These are phyloP conservation scores for Gonium pectorale DNA, from an alignment of 139 green algal genomes.

Conservation along the genomic window DNA sequence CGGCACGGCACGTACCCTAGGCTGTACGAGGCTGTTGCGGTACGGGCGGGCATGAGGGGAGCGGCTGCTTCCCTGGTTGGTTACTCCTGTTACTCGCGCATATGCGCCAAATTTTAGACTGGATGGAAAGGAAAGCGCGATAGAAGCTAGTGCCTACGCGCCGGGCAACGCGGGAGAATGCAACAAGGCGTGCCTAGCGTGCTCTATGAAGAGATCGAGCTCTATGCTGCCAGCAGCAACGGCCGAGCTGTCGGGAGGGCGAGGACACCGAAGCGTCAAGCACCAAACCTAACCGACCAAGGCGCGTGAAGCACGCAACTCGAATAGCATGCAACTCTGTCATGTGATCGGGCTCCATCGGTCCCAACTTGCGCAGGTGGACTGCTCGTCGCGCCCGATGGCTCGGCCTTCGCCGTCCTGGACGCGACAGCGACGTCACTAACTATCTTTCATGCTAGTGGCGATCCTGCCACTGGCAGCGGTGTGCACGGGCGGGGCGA, in stretches of 20 bases:
- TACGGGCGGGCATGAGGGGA: too few relatives aligned
- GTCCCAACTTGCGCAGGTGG: conserved; percentile 2
- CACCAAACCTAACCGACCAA: not conserved
- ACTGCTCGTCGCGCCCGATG: conserved; percentile 15
- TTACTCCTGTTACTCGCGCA: too few relatives aligned
- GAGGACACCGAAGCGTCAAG: not conserved
- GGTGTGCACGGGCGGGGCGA: not conserved
- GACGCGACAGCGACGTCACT: conserved; percentile 23
- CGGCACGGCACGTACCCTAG: too few relatives aligned
- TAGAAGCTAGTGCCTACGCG: too few relatives aligned
- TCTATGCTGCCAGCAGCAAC: not conserved
- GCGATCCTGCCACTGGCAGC: not conserved
- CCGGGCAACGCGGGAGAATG: too few relatives aligned
- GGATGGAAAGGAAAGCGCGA: too few relatives aligned
- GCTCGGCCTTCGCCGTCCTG: conserved; percentile 1
- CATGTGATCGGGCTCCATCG: not conserved
- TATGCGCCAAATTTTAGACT: too few relatives aligned
- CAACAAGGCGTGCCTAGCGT: not conserved
- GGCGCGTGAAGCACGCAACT: not conserved
- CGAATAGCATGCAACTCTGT: not conserved
- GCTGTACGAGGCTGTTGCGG: too few relatives aligned
- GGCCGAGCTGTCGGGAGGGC: not conserved
- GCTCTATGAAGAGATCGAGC: conserved; percentile 10
- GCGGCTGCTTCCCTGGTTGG: too few relatives aligned
- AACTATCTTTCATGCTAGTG: not conserved